A percentile compares a stretch with the other conserved stretches of the same genome.
Evolutionary conservation across 805 yeast genomes (phyloP).

Genomic region (Brettanomyces bruxellensis): DNA sequence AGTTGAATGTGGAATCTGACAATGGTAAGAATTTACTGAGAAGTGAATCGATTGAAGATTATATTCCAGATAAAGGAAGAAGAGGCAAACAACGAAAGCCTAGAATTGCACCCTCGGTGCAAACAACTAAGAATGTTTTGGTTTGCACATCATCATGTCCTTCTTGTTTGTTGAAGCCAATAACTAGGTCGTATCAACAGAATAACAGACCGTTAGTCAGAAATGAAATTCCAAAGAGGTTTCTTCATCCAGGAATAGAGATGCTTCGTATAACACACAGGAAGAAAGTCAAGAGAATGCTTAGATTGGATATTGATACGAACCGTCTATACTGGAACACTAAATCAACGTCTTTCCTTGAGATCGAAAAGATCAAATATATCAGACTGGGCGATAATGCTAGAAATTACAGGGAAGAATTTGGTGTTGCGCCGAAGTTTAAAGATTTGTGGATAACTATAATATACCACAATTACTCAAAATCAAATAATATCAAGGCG

Average conservation of each 20-base stretch:
- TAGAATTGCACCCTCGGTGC: no score
- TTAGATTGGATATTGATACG: slow-evolving; percentile 45
- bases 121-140: no score
- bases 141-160: no score
- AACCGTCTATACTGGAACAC: slow-evolving; percentile 53
- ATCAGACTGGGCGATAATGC: slow-evolving; percentile 64
- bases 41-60: no score
- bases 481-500: slow-evolving; percentile 58
- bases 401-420: slow-evolving; percentile 76
- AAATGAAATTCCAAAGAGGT: slow-evolving; percentile 33
- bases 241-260: slow-evolving; percentile 50
- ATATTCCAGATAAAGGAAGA: no score
- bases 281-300: slow-evolving; percentile 50
- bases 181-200: slow-evolving; percentile 3
- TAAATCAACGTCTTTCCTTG: slow-evolving; percentile 34
- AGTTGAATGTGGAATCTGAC: no score
- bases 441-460: slow-evolving; percentile 73
- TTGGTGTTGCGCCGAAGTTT: slow-evolving; percentile 58
- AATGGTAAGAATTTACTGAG: no score
- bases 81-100: no score
- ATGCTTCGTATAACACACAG: slow-evolving; percentile 62
- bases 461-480: slow-evolving; percentile 53
- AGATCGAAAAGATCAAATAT: slow-evolving; percentile 56
- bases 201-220: slow-evolving; percentile 15
- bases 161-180: neutral